Conservation (phyloP, 1,284 basidiomycete genomes). For the Ustilago tritici region DNA sequence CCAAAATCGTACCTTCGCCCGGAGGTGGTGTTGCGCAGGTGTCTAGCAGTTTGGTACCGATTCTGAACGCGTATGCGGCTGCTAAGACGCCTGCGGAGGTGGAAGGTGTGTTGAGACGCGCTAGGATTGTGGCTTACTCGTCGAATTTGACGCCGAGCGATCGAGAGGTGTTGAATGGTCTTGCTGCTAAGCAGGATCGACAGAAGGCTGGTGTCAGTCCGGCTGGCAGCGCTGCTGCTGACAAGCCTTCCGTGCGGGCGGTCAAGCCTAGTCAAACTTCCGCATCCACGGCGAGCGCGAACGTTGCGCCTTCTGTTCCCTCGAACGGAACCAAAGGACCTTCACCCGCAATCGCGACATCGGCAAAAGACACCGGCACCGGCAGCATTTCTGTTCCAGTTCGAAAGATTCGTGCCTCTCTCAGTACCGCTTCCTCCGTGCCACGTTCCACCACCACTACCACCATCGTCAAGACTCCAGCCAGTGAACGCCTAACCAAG, state of each 20-base stretch:
- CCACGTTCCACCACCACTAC: slow-evolving; percentile 22
- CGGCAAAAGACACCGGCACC: slow-evolving; percentile 9
- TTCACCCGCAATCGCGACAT: slow-evolving; percentile 14
- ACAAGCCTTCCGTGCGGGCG: slow-evolving; percentile 15
- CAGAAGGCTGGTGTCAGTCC: slow-evolving; percentile 27
- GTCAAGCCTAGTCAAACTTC: slow-evolving; percentile 15
- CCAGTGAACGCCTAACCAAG: slow-evolving; percentile 32
- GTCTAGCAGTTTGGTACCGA: slow-evolving; percentile 51
- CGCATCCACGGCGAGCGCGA: neutral
- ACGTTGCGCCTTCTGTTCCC: slow-evolving; percentile 2
- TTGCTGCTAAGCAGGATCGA: slow-evolving; percentile 50
- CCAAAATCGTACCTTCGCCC: slow-evolving; percentile 39
- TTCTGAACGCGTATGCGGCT: slow-evolving; percentile 62
- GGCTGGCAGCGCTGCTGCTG: slow-evolving; percentile 12
- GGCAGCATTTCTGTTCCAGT: slow-evolving; percentile 31
- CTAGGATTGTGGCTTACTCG: slow-evolving; percentile 59
- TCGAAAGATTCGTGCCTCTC: slow-evolving; percentile 44
- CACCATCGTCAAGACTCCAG: slow-evolving; percentile 18
- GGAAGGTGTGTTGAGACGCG: slow-evolving; percentile 58
- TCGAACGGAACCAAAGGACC: slow-evolving; percentile 17
- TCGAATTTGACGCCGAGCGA: slow-evolving; percentile 53
- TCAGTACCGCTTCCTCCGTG: slow-evolving; percentile 15
- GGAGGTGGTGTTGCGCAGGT: slow-evolving; percentile 17
- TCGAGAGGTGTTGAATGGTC: slow-evolving; percentile 56
- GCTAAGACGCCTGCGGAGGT: slow-evolving; percentile 65